A percentile compares a stretch with the other conserved stretches of the same genome.
phyloP scores from a whole-genome alignment of 1,139 yeast species.

The Meyerozyma sp. region DNA sequence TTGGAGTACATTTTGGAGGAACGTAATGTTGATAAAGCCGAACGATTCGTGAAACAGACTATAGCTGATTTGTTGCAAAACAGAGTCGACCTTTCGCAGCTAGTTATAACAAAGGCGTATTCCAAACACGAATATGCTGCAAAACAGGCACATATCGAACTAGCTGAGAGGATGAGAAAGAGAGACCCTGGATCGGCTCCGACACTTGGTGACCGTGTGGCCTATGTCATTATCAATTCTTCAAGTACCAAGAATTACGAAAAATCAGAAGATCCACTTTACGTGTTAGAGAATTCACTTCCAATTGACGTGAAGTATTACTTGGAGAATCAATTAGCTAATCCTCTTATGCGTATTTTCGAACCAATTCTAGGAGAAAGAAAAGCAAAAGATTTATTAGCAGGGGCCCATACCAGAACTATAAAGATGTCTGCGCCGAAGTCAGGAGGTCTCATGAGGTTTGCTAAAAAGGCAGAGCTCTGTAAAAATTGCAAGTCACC shows the following conservation, averaged over 20 bases:
- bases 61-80: slow-evolving; percentile 90
- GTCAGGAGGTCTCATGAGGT: slow-evolving; percentile 82
- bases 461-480: slow-evolving; percentile 82
- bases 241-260: slow-evolving; percentile 86
- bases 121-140: slow-evolving; percentile 90
- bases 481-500: slow-evolving; percentile 90
- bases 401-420: slow-evolving; percentile 80
- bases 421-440: slow-evolving; percentile 62
- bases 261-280: slow-evolving; percentile 94
- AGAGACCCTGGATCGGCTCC: slow-evolving; percentile 99
- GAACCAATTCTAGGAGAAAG: slow-evolving; percentile 91
- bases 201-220: slow-evolving; percentile 94
- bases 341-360: slow-evolving; percentile 89
- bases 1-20: slow-evolving; percentile 81
- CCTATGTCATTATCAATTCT: slow-evolving; percentile 87
- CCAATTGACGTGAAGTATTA: slow-evolving; percentile 96
- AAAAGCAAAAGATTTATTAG: slow-evolving; percentile 69
- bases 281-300: slow-evolving; percentile 82
- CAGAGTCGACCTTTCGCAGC: slow-evolving; percentile 84
- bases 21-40: slow-evolving; percentile 85
- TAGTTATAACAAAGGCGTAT: slow-evolving; percentile 90
- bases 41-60: slow-evolving; percentile 75
- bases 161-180: slow-evolving; percentile 92
- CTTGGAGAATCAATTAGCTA: slow-evolving; percentile 85
- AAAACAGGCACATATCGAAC: slow-evolving; percentile 94